Base-by-base conservation (phyloP, 331 rosid genomes). In the Cydonia oblonga region DNA sequence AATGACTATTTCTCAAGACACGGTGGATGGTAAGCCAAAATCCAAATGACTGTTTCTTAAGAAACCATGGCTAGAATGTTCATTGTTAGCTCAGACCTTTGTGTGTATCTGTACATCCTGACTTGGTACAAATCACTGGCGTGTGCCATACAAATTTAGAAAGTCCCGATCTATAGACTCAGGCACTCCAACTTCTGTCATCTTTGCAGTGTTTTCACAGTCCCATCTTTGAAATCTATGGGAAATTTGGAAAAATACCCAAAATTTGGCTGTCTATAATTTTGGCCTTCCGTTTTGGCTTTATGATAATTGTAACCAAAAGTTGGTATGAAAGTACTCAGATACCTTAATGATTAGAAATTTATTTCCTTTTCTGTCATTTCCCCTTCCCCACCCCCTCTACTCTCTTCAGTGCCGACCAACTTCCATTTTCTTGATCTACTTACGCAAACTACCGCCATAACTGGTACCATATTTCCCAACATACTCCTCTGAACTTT, bases 1-100 rank as follows among this genome's bases (percentile, higher is more conserved):
- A 93, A 93, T 66, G 98, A 93, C 82, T 93, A 91, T 83, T 93
- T 93, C 82, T 91, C 98, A 65, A 85, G 97, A 79, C 96, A 89
- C 38, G 96, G 96, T 56, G 92, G 97, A 87, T 90, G 90, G 98
- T 93, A 83, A 93, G 91, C 60, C 75, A 54, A 54, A 20, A 54
- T 18, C 25, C 23, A 2, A 19, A 90, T 70, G 87, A 88, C 82
- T 85, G 76, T 81, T 87, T 85, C 77, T 83, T 89, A 75, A 75
- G 89, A 75, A 90, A 84, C 24, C 83, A 88, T 38, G 86, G 88
- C 86, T 84, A 87, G 84, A 5, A 73, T 73, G 61, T 38, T 40
- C 66, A 75, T 51, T 25, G 71, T 52, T 32, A 57, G 46, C 66
- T 69, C 26, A 0, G 29, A 51, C 40, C 10, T 20, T 19, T 5